Evolutionary conservation across 176 grass and related monocot genomes (phyloP).

Genomic region (Aechmea fasciata): DNA sequence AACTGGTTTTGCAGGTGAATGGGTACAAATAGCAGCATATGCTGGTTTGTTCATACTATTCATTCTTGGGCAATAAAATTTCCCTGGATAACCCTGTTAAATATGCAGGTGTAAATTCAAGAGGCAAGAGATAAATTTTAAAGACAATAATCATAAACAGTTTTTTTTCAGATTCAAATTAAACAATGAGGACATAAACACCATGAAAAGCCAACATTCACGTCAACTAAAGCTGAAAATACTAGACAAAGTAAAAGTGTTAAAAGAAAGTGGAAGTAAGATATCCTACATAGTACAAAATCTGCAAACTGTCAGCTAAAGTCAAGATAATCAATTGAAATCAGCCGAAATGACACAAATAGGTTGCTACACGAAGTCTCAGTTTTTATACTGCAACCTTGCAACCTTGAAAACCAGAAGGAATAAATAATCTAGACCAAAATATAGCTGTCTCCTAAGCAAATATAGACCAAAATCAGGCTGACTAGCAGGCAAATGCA

Average conservation of each 20-base stretch:
- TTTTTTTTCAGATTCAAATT: neutral
- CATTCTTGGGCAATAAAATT: slow-evolving; percentile 99
- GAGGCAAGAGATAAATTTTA: slow-evolving; percentile 19
- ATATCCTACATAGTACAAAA: neutral
- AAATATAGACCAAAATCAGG: too few relatives aligned
- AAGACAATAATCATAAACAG: slow-evolving; percentile 11
- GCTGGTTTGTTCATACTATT: slow-evolving; percentile 99
- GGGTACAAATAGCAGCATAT: slow-evolving; percentile 95
- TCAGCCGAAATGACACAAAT: too few relatives aligned
- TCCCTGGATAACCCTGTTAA: slow-evolving; percentile 92
- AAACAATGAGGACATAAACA: neutral
- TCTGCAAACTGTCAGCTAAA: neutral
- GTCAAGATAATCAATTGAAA: too few relatives aligned
- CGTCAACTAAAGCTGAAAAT: neutral
- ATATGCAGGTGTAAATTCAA: slow-evolving; percentile 14
- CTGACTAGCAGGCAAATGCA: too few relatives aligned
- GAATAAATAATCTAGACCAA: too few relatives aligned
- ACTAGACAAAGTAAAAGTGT: neutral
- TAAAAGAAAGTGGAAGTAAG: neutral
- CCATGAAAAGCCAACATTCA: neutral
- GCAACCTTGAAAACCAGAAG: too few relatives aligned
- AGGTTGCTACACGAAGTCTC: too few relatives aligned
- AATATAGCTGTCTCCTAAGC: too few relatives aligned
- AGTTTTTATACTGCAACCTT: too few relatives aligned
- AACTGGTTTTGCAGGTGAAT: slow-evolving; percentile 92